phyloP scores from a whole-genome alignment of 1,139 yeast genomes.

The Diutina pseudorugosa region DNA sequence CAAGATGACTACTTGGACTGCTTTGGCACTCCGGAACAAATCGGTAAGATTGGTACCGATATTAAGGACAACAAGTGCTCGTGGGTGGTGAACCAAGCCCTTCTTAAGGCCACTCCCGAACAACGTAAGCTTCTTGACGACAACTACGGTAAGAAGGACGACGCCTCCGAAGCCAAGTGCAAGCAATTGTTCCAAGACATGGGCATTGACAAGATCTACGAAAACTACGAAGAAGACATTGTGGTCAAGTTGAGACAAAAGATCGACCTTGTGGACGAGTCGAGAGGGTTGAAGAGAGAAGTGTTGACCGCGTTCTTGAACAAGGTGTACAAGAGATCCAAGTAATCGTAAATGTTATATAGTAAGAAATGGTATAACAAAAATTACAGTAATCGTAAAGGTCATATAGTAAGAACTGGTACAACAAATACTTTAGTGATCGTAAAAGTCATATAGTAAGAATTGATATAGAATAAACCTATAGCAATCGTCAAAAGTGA shows the following conservation, averaged over 20 bases:
- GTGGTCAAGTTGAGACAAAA: conserved; percentile 52
- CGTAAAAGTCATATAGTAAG: no score
- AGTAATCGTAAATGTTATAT: no score
- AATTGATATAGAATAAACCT: no score
- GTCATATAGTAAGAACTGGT: no score
- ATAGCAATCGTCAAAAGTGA: no score
- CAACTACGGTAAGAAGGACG: conserved; percentile 81
- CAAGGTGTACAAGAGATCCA: conserved; percentile 89
- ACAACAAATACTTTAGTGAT: no score
- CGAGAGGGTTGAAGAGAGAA: conserved; percentile 76
- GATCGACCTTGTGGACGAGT: conserved; percentile 70
- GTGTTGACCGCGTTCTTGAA: conserved; percentile 75
- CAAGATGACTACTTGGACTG: conserved; percentile 97
- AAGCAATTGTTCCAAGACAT: conserved; percentile 67
- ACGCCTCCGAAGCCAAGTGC: conserved; percentile 55
- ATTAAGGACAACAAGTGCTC: conserved; percentile 97
- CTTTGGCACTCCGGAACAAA: conserved; percentile 94
- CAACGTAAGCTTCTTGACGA: conserved; percentile 76
- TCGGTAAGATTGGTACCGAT: conserved; percentile 98
- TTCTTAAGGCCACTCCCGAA: conserved; percentile 62
- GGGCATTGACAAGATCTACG: conserved; percentile 58
- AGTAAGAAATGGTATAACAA: no score
- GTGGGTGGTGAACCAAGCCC: conserved; percentile 93
- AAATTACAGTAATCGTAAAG: no score
- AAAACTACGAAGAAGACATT: conserved; percentile 68